Conservation (phyloP, 129 eudicot genomes). For the Gnaphalium uliginosum region DNA sequence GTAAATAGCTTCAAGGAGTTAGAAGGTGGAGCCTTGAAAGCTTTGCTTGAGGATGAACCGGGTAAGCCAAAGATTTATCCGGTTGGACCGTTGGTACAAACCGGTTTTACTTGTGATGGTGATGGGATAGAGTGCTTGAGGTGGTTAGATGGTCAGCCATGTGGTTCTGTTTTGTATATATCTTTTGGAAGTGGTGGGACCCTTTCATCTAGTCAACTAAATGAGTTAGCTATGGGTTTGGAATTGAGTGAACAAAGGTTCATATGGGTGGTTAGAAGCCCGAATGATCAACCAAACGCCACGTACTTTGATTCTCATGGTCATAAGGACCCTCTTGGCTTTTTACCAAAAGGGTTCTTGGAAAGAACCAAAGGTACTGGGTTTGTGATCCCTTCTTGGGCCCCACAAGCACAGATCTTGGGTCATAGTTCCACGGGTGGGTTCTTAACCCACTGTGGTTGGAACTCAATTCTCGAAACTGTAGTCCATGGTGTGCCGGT, state of each 20-base stretch:
- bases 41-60: constrained; percentile 23
- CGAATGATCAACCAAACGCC: constrained; percentile 40
- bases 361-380: constrained; percentile 48
- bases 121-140: constrained; percentile 37
- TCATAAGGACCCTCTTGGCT: constrained; percentile 36
- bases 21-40: constrained; percentile 44
- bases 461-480: constrained; percentile 66
- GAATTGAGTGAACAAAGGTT: constrained; percentile 62
- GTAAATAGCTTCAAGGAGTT: constrained; percentile 56
- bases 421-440: constrained; percentile 52
- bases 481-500: constrained; percentile 49
- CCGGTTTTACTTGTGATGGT: constrained; percentile 23
- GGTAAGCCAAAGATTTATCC: constrained; percentile 53
- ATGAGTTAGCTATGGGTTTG: constrained; percentile 53
- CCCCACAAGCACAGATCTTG: constrained; percentile 50
- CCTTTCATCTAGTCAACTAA: constrained; percentile 43
- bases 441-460: constrained; percentile 63
- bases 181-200: constrained; percentile 80
- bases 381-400: constrained; percentile 58
- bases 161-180: constrained; percentile 55
- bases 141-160: constrained; percentile 65
- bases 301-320: constrained; percentile 26
- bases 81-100: constrained; percentile 52
- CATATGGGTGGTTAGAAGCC: constrained; percentile 53
- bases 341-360: constrained; percentile 49